These are phyloP conservation scores for Phaseolus coccineus DNA, from an alignment of 331 rosid species.

Conservation along the genomic window DNA sequence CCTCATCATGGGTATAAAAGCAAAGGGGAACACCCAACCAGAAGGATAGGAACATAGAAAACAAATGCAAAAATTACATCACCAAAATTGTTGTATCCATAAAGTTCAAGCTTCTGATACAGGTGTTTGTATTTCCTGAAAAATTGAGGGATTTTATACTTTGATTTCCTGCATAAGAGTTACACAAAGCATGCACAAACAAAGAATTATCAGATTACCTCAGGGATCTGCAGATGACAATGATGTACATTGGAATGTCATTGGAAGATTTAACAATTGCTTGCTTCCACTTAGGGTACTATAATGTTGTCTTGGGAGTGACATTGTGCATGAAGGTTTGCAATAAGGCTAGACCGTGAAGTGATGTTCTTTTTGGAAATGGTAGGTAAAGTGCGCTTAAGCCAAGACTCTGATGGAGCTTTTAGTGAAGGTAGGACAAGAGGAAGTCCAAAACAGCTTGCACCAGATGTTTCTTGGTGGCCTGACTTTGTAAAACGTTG, in stretches of 20 bases:
- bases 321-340: conserved; percentile 37
- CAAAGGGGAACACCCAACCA: conserved; percentile 31
- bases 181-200: conserved; percentile 26
- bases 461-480: conserved; percentile 39
- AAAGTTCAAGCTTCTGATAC: conserved; percentile 70
- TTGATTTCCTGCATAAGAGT: conserved; percentile 9
- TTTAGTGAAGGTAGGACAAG: conserved; percentile 73
- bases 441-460: conserved; percentile 46
- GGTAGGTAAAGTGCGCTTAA: conserved; percentile 72
- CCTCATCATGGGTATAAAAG: conserved; percentile 13
- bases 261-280: conserved; percentile 54
- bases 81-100: conserved; percentile 39
- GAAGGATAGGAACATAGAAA: conserved; percentile 9
- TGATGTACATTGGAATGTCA: conserved; percentile 45
- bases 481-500: conserved; percentile 33
- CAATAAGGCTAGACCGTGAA: conserved; percentile 54
- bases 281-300: conserved; percentile 57
- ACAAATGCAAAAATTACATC: conserved; percentile 30
- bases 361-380: conserved; percentile 59
- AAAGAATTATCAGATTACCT: conserved; percentile 57
- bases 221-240: conserved; percentile 57
- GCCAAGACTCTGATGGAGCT: conserved; percentile 98
- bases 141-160: conserved; percentile 26
- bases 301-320: conserved; percentile 38
- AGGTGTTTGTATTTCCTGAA: conserved; percentile 66